Percentiles rank a stretch among this genome's conserved stretches.
These are phyloP conservation scores for Artemisia argyi DNA, from an alignment of 129 eudicot species.

Conservation along the genomic window DNA sequence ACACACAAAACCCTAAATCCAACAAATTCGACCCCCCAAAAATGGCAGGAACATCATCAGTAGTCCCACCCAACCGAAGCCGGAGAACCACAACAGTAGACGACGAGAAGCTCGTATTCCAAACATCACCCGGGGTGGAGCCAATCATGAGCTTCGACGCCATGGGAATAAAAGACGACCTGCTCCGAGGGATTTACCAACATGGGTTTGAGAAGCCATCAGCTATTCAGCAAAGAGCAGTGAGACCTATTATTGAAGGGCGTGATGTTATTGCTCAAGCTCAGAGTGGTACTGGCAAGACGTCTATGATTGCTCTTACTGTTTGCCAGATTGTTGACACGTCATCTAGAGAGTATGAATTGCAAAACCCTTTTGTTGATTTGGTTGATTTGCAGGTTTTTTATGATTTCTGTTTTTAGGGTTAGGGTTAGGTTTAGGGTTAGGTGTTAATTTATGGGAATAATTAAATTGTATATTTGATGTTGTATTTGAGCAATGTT, in stretches of 20 bases:
- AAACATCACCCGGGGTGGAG: slow-evolving; percentile 80
- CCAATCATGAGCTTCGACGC: slow-evolving; percentile 82
- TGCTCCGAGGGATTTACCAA: slow-evolving; percentile 84
- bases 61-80: slow-evolving; percentile 61
- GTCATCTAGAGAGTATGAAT: slow-evolving; percentile 68
- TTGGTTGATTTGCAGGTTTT: background rate
- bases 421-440: background rate
- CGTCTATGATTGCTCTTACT: slow-evolving; percentile 93
- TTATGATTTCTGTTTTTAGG: background rate
- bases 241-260: slow-evolving; percentile 75
- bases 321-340: slow-evolving; percentile 94
- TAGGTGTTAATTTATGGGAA: background rate
- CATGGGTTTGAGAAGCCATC: slow-evolving; percentile 97
- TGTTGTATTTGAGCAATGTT: too few species aligned
- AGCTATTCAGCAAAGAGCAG: slow-evolving; percentile 94
- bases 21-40: background rate
- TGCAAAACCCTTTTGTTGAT: background rate
- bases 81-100: slow-evolving; percentile 57
- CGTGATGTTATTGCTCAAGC: slow-evolving; percentile 99
- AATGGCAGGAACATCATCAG: slow-evolving; percentile 55
- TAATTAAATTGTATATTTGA: too few species aligned
- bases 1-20: slow-evolving; percentile 23
- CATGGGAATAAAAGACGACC: slow-evolving; percentile 94
- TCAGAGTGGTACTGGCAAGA: slow-evolving; percentile 94
- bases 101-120: slow-evolving; percentile 82